These are phyloP conservation scores for Alternaria gaisen DNA, from an alignment of 2,329 filamentous ascomycete species.

Conservation along the genomic window DNA sequence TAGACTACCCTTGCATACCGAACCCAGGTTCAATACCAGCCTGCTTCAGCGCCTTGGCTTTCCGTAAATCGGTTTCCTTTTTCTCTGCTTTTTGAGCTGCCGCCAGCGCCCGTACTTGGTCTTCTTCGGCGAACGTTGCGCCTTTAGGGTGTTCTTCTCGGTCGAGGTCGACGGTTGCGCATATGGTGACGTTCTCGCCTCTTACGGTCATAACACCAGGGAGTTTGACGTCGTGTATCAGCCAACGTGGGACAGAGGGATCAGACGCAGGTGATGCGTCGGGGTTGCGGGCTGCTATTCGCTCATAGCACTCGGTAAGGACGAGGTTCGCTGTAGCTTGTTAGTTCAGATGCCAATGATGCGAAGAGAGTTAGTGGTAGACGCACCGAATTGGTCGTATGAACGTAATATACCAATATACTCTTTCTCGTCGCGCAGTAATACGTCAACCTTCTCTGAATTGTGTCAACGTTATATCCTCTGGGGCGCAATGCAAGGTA, in stretches of 20 bases:
- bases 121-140: slow-evolving; percentile 71
- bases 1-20: slow-evolving; percentile 72
- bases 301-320: slow-evolving; percentile 89
- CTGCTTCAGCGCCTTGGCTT: slow-evolving; percentile 69
- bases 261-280: slow-evolving; percentile 32
- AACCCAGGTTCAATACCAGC: slow-evolving; percentile 69
- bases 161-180: slow-evolving; percentile 97
- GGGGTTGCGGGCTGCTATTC: slow-evolving; percentile 74
- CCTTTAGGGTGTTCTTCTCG: slow-evolving; percentile 88
- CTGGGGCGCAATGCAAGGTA: slow-evolving; percentile 7
- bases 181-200: slow-evolving; percentile 94
- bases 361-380: background rate
- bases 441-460: slow-evolving; percentile 91
- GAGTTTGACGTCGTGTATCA: slow-evolving; percentile 85
- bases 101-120: slow-evolving; percentile 76
- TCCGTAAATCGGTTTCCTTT: slow-evolving; percentile 61
- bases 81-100: slow-evolving; percentile 77
- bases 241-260: slow-evolving; percentile 42
- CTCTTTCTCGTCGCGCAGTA: slow-evolving; percentile 92
- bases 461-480: slow-evolving; percentile 23
- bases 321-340: slow-evolving; percentile 83
- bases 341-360: slow-evolving; percentile 11
- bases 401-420: slow-evolving; percentile 90
- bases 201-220: slow-evolving; percentile 91
- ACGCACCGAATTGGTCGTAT: slow-evolving; percentile 95